A percentile compares a stretch with the other conserved stretches of the same genome.
Evolutionary conservation across 352 stramenopile genomes (phyloP).

Genomic region (Blastocystis sp.): DNA sequence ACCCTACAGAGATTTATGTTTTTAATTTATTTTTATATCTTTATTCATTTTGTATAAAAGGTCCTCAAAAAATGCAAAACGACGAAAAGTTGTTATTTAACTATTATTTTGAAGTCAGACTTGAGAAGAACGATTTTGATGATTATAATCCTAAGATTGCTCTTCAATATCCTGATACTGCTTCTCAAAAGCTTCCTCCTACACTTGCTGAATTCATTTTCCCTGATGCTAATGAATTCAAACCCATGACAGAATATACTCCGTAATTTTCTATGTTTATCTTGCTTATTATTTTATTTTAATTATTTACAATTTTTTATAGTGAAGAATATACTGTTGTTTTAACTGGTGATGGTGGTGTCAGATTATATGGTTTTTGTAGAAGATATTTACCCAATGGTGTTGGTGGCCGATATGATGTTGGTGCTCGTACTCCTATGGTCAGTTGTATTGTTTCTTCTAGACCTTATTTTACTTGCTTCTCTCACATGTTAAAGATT

Average conservation of each 20-base stretch:
- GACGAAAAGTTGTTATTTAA: too few species aligned
- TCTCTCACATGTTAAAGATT: slow-evolving; percentile 32
- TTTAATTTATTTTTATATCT: too few species aligned
- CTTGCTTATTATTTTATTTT: too few species aligned
- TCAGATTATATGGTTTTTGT: slow-evolving; percentile 34
- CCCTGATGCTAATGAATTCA: slow-evolving; percentile 34
- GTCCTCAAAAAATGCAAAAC: too few species aligned
- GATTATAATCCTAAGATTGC: too few species aligned
- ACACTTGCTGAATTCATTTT: slow-evolving; percentile 34
- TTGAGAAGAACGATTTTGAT: too few species aligned
- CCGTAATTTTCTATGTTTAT: not conserved
- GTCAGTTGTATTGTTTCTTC: slow-evolving; percentile 27
- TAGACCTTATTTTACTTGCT: slow-evolving; percentile 37
- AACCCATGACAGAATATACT: slow-evolving; percentile 31
- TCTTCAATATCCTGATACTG: slow-evolving; percentile 33
- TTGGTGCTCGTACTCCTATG: slow-evolving; percentile 24
- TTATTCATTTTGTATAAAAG: too few species aligned
- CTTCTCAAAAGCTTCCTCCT: slow-evolving; percentile 25
- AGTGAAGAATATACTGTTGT: slow-evolving; percentile 37
- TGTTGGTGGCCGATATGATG: slow-evolving; percentile 24
- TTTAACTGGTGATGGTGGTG: slow-evolving; percentile 27
- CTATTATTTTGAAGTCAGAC: too few species aligned
- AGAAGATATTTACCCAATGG: slow-evolving; percentile 23
- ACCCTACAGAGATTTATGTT: too few species aligned
- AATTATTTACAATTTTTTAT: too few species aligned